These are phyloP conservation scores for Fusarium humuli DNA, from an alignment of 2,329 filamentous ascomycete species.

Conservation along the genomic window DNA sequence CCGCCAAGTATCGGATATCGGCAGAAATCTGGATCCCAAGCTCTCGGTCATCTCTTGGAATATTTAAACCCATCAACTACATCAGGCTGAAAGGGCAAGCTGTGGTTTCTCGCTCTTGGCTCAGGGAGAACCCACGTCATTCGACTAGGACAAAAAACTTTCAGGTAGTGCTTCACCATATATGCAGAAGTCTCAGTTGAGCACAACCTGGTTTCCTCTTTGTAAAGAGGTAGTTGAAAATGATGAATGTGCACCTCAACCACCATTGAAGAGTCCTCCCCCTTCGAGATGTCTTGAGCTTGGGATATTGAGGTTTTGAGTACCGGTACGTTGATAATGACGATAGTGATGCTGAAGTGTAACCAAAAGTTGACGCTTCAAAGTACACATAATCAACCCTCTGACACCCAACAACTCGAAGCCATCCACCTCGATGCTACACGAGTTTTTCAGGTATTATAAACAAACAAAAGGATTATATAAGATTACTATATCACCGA, in stretches of 20 bases:
- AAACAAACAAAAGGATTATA: background rate
- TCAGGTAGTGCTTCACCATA: constrained; percentile 31
- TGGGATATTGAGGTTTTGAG: constrained; percentile 32
- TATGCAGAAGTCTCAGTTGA: constrained; percentile 46
- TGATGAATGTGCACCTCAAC: constrained; percentile 57
- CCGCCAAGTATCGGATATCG: constrained; percentile 35
- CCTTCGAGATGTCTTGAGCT: constrained; percentile 48
- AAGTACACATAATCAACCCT: background rate
- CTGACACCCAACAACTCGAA: background rate
- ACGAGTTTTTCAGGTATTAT: background rate
- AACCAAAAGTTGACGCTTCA: background rate
- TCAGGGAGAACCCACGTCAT: constrained; percentile 8
- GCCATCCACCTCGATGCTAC: background rate
- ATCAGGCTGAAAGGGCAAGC: constrained; percentile 36
- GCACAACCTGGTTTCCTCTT: constrained; percentile 44
- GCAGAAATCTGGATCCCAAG: constrained; percentile 28
- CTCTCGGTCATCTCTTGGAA: constrained; percentile 51
- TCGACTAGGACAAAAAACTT: constrained; percentile 22
- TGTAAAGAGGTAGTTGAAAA: constrained; percentile 38
- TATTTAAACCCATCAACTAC: constrained; percentile 41
- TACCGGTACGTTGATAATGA: constrained; percentile 1
- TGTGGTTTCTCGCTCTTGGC: constrained; percentile 46
- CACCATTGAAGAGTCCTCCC: constrained; percentile 36
- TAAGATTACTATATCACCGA: background rate
- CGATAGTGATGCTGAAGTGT: background rate